Percentiles rank a stretch among this genome's conserved stretches.
phyloP scores from a whole-genome alignment of 306 rosid species.

The Malus asiatica region DNA sequence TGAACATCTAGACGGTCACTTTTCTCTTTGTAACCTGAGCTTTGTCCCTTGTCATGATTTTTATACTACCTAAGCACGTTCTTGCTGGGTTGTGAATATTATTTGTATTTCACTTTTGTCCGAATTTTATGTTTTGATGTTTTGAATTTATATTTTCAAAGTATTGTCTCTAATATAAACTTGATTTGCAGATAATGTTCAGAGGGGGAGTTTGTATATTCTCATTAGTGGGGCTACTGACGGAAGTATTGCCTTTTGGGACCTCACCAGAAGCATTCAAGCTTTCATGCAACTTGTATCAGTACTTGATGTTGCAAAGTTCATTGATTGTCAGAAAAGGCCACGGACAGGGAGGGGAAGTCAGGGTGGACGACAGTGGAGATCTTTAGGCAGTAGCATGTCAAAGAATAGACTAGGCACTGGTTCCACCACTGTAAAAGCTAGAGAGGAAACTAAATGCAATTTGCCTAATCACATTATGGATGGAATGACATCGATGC shows the following conservation, averaged over 20 bases:
- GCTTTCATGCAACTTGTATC: constrained; percentile 62
- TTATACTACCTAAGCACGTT: background rate
- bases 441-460: constrained; percentile 17
- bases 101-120: background rate
- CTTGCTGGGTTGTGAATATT: background rate
- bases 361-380: constrained; percentile 96
- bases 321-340: constrained; percentile 70
- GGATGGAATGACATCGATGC: constrained; percentile 22
- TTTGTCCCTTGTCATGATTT: background rate
- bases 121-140: background rate
- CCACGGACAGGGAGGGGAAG: constrained; percentile 97
- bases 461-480: constrained; percentile 15
- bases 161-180: constrained; percentile 3
- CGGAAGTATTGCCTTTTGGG: constrained; percentile 92
- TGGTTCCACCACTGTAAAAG: constrained; percentile 16
- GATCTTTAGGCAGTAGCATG: constrained; percentile 45
- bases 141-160: background rate
- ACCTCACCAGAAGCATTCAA: constrained; percentile 56
- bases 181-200: constrained; percentile 38
- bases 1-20: background rate
- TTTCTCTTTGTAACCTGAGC: background rate
- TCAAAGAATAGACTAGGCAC: constrained; percentile 32
- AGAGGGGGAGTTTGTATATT: constrained; percentile 41
- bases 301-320: constrained; percentile 40
- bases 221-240: constrained; percentile 91